Evolutionary conservation across 768 basidiomycete species (phyloP).

Genomic region (Myochromella boudieri): DNA sequence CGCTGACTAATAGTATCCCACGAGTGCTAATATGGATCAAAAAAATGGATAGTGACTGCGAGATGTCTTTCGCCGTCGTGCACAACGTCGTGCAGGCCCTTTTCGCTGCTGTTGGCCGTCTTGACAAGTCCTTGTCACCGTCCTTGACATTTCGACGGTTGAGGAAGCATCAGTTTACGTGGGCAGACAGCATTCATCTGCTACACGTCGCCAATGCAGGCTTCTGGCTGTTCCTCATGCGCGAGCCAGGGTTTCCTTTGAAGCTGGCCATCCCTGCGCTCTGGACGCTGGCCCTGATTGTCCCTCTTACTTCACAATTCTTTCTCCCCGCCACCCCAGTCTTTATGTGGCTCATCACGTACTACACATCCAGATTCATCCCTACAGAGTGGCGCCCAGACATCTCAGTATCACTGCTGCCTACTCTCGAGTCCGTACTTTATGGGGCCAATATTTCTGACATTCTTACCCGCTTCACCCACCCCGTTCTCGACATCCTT

Average conservation of each 20-base stretch:
- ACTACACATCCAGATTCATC: conserved; percentile 86
- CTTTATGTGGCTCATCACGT: conserved; percentile 83
- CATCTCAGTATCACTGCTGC: conserved; percentile 90
- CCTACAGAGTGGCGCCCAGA: conserved; percentile 72
- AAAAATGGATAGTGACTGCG: too few species aligned
- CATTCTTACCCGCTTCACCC: conserved; percentile 92
- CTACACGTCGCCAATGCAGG: conserved; percentile 60
- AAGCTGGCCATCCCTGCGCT: conserved; percentile 78
- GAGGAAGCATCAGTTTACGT: conserved; percentile 52
- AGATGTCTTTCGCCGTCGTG: conserved; percentile 6
- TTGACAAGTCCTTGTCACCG: conserved; percentile 80
- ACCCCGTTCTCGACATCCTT: conserved; percentile 86
- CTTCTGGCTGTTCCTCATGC: conserved; percentile 78
- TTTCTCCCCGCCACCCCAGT: conserved; percentile 87
- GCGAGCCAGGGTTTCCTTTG: conserved; percentile 62
- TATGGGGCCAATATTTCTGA: conserved; percentile 99
- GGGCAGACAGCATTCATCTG: conserved; percentile 61
- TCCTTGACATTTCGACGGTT: conserved; percentile 61
- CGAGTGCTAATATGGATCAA: too few species aligned
- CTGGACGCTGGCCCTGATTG: conserved; percentile 65
- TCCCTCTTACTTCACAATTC: conserved; percentile 90
- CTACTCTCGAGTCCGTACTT: conserved; percentile 90
- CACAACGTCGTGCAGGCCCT: conserved; percentile 44
- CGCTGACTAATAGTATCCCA: too few species aligned
- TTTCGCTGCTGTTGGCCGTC: conserved; percentile 57